Conservation (phyloP, 164 flowering plant species). For the Annona squamosa region DNA sequence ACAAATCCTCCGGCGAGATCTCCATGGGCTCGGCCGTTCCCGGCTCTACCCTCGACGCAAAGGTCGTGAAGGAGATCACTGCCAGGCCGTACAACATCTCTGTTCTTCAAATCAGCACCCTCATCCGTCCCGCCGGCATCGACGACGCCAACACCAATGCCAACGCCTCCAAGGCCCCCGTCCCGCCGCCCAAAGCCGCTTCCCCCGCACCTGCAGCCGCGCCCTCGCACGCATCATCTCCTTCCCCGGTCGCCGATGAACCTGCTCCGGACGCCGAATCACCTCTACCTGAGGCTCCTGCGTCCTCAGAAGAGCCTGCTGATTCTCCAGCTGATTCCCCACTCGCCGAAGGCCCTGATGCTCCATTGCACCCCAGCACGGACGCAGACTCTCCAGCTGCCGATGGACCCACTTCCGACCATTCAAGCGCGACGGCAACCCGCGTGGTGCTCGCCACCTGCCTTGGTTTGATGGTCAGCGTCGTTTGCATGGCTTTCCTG, state of each 20-base stretch:
- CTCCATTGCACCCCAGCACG: background rate
- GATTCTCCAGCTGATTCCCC: background rate
- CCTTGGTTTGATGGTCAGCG: background rate
- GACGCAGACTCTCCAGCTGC: background rate
- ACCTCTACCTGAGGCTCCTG: background rate
- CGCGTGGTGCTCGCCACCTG: background rate
- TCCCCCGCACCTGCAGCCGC: background rate
- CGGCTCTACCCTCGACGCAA: constrained; percentile 32
- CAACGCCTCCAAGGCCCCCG: background rate
- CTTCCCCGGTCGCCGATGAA: background rate
- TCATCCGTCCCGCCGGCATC: constrained; percentile 31
- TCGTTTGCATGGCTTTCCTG: constrained; percentile 1
- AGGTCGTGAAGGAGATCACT: constrained; percentile 25
- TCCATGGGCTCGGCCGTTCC: constrained; percentile 42
- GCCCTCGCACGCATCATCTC: background rate
- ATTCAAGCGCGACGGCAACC: background rate
- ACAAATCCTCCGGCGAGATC: constrained; percentile 17
- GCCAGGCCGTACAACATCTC: constrained; percentile 52
- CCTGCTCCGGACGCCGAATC: background rate
- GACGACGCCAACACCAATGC: constrained; percentile 10
- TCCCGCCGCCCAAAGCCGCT: background rate
- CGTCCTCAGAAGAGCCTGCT: background rate
- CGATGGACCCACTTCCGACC: background rate
- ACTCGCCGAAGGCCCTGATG: background rate
- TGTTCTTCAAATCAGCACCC: constrained; percentile 37